Conservation (phyloP, 1,139 yeast genomes). For the Insectozyma bohioensis region DNA sequence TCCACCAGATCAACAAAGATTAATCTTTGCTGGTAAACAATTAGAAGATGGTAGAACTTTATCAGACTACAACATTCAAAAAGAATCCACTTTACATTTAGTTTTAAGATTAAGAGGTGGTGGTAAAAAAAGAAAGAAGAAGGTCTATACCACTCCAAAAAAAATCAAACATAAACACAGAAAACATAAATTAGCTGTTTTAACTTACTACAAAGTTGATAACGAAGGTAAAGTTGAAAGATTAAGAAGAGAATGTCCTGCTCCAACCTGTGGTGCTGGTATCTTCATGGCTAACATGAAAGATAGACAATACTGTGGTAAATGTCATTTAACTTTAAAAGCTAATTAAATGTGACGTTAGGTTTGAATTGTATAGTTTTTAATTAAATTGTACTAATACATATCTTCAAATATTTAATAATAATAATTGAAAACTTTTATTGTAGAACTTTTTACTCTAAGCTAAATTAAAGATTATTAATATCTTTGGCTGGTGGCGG, state of each 20-base stretch:
- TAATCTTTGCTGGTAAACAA: constrained; percentile 99
- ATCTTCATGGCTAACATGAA: constrained; percentile 99
- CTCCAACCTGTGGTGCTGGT: constrained; percentile 96
- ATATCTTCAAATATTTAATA: too few relatives aligned
- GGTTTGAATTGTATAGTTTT: constrained; percentile 7
- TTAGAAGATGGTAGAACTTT: constrained; percentile 99
- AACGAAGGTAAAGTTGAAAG: constrained; percentile 98
- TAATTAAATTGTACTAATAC: too few relatives aligned
- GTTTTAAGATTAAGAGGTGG: constrained; percentile 99
- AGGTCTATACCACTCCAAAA: constrained; percentile 99
- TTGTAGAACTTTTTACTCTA: too few relatives aligned
- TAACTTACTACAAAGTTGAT: constrained; percentile 99
- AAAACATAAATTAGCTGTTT: constrained; percentile 98
- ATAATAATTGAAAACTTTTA: too few relatives aligned
- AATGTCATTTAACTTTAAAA: constrained; percentile 95
- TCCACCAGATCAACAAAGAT: constrained; percentile 99
- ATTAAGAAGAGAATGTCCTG: constrained; percentile 98
- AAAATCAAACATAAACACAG: constrained; percentile 99
- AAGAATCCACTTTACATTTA: constrained; percentile 97
- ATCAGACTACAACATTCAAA: constrained; percentile 99
- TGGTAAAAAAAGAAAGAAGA: constrained; percentile 99
- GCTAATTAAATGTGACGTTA: too few relatives aligned
- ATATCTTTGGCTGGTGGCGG: too few relatives aligned
- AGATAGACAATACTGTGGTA: constrained; percentile 99
- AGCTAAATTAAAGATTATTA: too few relatives aligned